phyloP scores from a whole-genome alignment of 768 basidiomycete genomes.

The Russula virescens region DNA sequence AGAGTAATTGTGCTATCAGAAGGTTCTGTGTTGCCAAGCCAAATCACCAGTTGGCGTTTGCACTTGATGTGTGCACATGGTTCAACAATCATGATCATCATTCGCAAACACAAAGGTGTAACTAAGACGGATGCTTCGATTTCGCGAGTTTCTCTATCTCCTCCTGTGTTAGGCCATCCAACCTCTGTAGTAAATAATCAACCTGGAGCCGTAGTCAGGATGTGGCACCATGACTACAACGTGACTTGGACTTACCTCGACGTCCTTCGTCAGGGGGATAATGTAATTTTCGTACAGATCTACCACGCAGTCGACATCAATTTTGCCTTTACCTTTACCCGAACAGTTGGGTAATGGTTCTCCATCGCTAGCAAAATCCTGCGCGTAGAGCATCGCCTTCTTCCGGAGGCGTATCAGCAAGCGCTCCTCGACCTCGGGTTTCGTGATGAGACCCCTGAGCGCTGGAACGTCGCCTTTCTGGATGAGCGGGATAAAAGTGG shows the following conservation, averaged over 20 bases:
- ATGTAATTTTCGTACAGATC: conserved; percentile 92
- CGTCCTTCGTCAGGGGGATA: conserved; percentile 95
- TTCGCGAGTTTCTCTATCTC: conserved; percentile 63
- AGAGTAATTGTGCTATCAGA: neutral
- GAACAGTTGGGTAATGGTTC: conserved; percentile 40
- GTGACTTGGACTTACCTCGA: conserved; percentile 62
- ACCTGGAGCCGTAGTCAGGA: conserved; percentile 47
- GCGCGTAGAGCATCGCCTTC: conserved; percentile 73
- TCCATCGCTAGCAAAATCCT: conserved; percentile 73
- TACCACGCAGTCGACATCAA: conserved; percentile 90
- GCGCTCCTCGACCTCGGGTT: conserved; percentile 88
- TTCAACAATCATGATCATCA: no score
- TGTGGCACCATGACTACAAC: neutral
- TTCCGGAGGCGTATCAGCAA: conserved; percentile 78
- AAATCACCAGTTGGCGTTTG: no score
- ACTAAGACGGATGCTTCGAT: neutral
- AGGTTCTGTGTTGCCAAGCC: no score
- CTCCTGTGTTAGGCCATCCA: conserved; percentile 78
- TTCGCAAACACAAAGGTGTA: no score
- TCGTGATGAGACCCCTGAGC: conserved; percentile 88
- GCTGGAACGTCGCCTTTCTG: conserved; percentile 66
- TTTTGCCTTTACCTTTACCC: conserved; percentile 47
- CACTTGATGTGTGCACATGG: no score
- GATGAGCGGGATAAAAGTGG: conserved; percentile 91
- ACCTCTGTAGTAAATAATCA: conserved; percentile 86